A percentile compares a stretch with the other conserved stretches of the same genome.
These are phyloP conservation scores for Fraxinus excelsior DNA, from an alignment of 257 asterid species.

Conservation along the genomic window DNA sequence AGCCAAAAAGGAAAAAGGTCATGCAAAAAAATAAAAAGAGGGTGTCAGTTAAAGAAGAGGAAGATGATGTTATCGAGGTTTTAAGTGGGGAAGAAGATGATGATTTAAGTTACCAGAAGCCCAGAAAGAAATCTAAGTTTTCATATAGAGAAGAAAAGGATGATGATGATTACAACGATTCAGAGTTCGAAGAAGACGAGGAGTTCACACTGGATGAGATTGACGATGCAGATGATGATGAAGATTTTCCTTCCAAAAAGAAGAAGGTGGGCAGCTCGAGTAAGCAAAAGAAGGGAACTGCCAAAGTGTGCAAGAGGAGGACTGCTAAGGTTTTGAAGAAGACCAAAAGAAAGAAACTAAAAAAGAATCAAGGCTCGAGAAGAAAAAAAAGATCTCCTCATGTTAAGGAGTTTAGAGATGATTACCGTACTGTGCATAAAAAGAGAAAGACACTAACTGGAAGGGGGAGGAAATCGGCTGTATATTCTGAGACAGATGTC, in stretches of 20 bases:
- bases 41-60: slow-evolving; percentile 38
- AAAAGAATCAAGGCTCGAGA: slow-evolving; percentile 23
- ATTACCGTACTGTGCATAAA: slow-evolving; percentile 19
- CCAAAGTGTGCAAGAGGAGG: slow-evolving; percentile 27
- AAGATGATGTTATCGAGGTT: slow-evolving; percentile 18
- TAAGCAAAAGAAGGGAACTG: slow-evolving; percentile 13
- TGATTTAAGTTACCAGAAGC: not conserved
- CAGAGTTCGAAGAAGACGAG: slow-evolving; percentile 32
- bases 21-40: slow-evolving; percentile 27
- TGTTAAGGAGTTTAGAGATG: not conserved
- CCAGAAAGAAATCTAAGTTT: slow-evolving; percentile 22
- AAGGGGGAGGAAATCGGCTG: slow-evolving; percentile 41
- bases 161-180: slow-evolving; percentile 29
- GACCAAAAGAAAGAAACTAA: slow-evolving; percentile 33
- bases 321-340: slow-evolving; percentile 33
- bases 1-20: slow-evolving; percentile 29
- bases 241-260: slow-evolving; percentile 31
- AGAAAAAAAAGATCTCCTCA: slow-evolving; percentile 36
- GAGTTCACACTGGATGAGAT: slow-evolving; percentile 40
- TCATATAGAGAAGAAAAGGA: slow-evolving; percentile 33
- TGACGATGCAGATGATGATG: slow-evolving; percentile 36
- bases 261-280: slow-evolving; percentile 25
- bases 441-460: slow-evolving; percentile 42
- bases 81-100: not conserved
- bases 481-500: slow-evolving; percentile 73